A percentile compares a stretch with the other conserved stretches of the same genome.
These are phyloP conservation scores for Mesembryanthemum crystallinum DNA, from an alignment of 148 eudicot genomes.

Conservation along the genomic window DNA sequence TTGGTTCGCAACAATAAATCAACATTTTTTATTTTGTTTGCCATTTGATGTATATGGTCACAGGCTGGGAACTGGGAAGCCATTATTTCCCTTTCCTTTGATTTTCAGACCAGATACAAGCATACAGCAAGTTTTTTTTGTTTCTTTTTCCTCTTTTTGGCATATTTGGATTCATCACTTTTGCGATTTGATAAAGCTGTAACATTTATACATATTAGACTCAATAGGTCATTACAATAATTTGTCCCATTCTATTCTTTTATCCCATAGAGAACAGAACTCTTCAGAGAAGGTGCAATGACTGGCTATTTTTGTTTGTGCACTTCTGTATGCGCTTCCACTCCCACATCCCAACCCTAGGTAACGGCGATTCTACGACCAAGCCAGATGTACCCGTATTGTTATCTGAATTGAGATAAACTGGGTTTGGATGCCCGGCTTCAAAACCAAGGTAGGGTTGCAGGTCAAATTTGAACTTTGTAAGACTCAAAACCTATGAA, in stretches of 20 bases:
- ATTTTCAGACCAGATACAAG: not conserved
- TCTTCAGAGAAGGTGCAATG: not conserved
- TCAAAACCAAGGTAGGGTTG: no score
- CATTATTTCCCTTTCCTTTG: not conserved
- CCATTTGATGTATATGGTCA: not conserved
- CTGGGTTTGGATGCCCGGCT: not conserved
- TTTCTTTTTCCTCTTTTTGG: not conserved
- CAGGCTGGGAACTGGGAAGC: not conserved
- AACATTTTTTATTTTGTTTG: not conserved
- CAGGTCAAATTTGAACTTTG: no score
- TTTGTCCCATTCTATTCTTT: not conserved
- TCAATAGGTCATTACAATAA: not conserved
- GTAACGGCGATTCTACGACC: not conserved
- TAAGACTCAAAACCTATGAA: no score
- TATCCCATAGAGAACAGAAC: not conserved
- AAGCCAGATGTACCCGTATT: not conserved
- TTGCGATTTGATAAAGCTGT: not conserved
- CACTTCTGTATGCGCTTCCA: not conserved
- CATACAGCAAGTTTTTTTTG: not conserved
- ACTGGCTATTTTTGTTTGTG: not conserved
- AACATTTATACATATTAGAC: not conserved
- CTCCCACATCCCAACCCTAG: not conserved
- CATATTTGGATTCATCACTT: not conserved
- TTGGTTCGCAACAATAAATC: conserved; percentile 12
- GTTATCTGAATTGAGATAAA: no score